A percentile compares a stretch with the other conserved stretches of the same genome.
These are phyloP conservation scores for Capsella bursapastoris DNA, from an alignment of 345 rosid genomes.

Conservation along the genomic window DNA sequence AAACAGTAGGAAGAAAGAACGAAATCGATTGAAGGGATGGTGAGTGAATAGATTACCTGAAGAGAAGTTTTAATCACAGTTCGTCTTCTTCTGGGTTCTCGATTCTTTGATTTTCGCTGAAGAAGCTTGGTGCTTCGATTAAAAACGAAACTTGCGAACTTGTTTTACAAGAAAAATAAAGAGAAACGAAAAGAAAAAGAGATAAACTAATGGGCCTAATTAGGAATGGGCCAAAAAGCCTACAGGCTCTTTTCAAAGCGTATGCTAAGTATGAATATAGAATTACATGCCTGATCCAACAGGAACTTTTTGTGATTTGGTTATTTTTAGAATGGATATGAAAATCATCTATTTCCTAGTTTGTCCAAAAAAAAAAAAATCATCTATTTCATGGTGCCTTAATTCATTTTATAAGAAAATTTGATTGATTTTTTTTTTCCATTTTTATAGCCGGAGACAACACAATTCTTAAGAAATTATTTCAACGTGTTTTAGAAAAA, in stretches of 20 bases:
- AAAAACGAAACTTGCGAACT: constrained; percentile 3
- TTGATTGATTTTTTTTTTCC: too few relatives aligned
- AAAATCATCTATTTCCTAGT: too few relatives aligned
- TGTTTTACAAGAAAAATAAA: constrained; percentile 10
- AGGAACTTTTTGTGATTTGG: too few relatives aligned
- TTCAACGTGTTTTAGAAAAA: too few relatives aligned
- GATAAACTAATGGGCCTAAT: background rate
- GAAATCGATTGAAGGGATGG: background rate
- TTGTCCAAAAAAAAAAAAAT: too few relatives aligned
- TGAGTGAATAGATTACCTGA: background rate
- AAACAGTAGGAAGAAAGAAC: background rate
- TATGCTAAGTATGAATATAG: background rate
- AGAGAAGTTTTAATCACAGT: background rate
- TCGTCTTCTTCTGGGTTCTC: constrained; percentile 11
- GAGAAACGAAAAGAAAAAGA: background rate
- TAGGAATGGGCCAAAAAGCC: background rate
- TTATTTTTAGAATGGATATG: too few relatives aligned
- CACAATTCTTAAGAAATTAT: too few relatives aligned
- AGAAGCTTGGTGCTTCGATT: background rate
- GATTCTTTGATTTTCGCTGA: constrained; percentile 25
- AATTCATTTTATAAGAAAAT: too few relatives aligned
- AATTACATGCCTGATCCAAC: too few relatives aligned
- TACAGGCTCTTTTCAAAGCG: background rate
- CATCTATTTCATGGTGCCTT: too few relatives aligned
- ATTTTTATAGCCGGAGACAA: too few relatives aligned